Evolutionary conservation across 805 yeast genomes (phyloP), one percentile per base, ranked within the genome.

Genomic region (Candida michaelii): DNA sequence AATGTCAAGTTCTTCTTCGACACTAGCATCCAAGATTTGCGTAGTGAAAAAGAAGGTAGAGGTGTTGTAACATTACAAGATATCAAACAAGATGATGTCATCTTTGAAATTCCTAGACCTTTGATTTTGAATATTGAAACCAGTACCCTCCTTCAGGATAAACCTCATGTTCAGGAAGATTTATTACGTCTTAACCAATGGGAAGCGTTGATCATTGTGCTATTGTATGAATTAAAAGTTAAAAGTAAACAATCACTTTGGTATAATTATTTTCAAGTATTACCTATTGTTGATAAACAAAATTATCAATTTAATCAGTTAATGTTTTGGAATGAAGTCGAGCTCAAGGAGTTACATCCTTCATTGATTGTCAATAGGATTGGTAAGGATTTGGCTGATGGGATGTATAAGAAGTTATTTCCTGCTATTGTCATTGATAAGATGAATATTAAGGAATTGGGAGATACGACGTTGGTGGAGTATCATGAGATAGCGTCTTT

Each of bases 301-400:
- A 49, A 54, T 36, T 56, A 66, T 45, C 48, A 55, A 12, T 79
- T 84, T 60, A 74, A 82, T 54, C 83, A 83, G 27, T 74, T 89
- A 44, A 85, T 89, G 80, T 88, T 80, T 55, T 91, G 99, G 98
- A 47, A 49, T 1, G 79, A 77, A 0, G 72, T 70, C 0, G 93
- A 91, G 44, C 55, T 85, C 30, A 47, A 65, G 3, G 44, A 49
- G 1, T 68, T 91, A 46, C 52, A 68, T 34, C 97, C 97, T 0
- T 88, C 97, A 0, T 69, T 79, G 30, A 80, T 90, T 2, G 52
- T 82, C 23, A 69, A 73, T 3, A 71, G 96, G 57, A 73, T 91
- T 30, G 98, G 97, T 2, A 77, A 71, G 36, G 77, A 75, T 1
- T 69, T 76, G 31, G 90, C 96, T 0, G 74, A 74, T 44, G 76